These are phyloP conservation scores for Pythium periplocum DNA, from an alignment of 352 stramenopile species.

Conservation along the genomic window DNA sequence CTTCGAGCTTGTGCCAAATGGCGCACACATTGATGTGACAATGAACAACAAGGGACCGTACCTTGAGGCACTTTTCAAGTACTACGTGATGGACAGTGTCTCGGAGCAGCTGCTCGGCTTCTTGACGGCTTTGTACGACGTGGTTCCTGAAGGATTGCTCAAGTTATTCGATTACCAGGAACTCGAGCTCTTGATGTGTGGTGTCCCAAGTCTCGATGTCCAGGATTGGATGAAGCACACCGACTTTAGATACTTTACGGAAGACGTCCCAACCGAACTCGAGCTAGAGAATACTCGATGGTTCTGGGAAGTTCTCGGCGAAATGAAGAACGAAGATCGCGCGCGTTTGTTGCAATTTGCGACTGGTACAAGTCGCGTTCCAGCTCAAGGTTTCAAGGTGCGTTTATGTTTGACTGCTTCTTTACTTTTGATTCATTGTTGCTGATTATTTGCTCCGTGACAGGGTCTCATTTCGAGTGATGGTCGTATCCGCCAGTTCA, in stretches of 20 bases:
- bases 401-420: not conserved
- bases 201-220: constrained; percentile 74
- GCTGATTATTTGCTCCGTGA: not conserved
- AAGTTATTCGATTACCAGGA: constrained; percentile 99
- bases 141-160: constrained; percentile 94
- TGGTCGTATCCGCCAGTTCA: constrained; percentile 70
- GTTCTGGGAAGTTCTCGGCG: constrained; percentile 95
- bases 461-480: constrained; percentile 76
- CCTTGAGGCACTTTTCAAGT: constrained; percentile 93
- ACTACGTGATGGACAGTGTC: constrained; percentile 93
- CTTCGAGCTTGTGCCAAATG: constrained; percentile 90
- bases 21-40: constrained; percentile 90
- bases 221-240: constrained; percentile 81
- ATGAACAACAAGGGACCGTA: constrained; percentile 95
- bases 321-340: constrained; percentile 68
- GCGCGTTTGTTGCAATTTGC: constrained; percentile 80
- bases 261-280: constrained; percentile 58
- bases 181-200: constrained; percentile 97
- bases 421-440: not conserved
- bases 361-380: constrained; percentile 75
- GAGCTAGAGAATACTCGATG: constrained; percentile 91
- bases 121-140: constrained; percentile 92
- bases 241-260: constrained; percentile 70
- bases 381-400: constrained; percentile 78
- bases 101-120: constrained; percentile 87